phyloP scores from a whole-genome alignment of 495 filamentous ascomycete species.

The Penicillium parvum region DNA sequence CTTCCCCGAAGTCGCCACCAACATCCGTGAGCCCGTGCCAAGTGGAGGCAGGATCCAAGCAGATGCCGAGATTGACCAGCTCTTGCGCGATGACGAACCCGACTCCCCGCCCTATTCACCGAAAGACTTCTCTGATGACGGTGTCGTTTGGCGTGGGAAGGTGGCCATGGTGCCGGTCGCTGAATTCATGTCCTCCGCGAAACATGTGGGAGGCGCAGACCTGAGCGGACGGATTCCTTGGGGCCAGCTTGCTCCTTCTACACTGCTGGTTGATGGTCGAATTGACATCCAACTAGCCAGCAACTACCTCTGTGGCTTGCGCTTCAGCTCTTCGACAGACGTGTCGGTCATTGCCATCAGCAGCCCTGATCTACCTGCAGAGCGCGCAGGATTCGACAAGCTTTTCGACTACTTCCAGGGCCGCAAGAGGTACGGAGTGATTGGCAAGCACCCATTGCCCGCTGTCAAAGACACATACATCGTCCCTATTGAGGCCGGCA shows the following conservation, averaged over 20 bases:
- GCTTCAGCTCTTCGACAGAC: slow-evolving; percentile 69
- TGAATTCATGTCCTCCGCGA: slow-evolving; percentile 70
- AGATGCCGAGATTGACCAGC: slow-evolving; percentile 86
- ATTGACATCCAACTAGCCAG: slow-evolving; percentile 76
- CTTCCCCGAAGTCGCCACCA: slow-evolving; percentile 41
- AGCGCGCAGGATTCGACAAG: slow-evolving; percentile 55
- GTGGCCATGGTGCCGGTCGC: slow-evolving; percentile 73
- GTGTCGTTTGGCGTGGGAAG: slow-evolving; percentile 71
- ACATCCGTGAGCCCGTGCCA: slow-evolving; percentile 41
- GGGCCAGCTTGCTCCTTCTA: slow-evolving; percentile 65
- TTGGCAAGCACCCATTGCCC: slow-evolving; percentile 61
- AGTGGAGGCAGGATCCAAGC: slow-evolving; percentile 46
- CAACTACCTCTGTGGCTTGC: slow-evolving; percentile 80
- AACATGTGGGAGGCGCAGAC: slow-evolving; percentile 77
- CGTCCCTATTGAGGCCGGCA: slow-evolving; percentile 64
- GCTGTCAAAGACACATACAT: slow-evolving; percentile 75
- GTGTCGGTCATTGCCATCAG: slow-evolving; percentile 64
- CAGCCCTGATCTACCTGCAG: slow-evolving; percentile 46
- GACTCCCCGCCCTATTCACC: slow-evolving; percentile 87
- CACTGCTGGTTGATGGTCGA: slow-evolving; percentile 72
- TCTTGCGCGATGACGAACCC: slow-evolving; percentile 80
- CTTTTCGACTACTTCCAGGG: slow-evolving; percentile 76
- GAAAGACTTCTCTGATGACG: slow-evolving; percentile 62
- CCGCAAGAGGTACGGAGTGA: slow-evolving; percentile 75
- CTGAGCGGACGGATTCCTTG: slow-evolving; percentile 53